phyloP scores from a whole-genome alignment of 108 stramenopile genomes.

The Fragilariopsis cylindrus region DNA sequence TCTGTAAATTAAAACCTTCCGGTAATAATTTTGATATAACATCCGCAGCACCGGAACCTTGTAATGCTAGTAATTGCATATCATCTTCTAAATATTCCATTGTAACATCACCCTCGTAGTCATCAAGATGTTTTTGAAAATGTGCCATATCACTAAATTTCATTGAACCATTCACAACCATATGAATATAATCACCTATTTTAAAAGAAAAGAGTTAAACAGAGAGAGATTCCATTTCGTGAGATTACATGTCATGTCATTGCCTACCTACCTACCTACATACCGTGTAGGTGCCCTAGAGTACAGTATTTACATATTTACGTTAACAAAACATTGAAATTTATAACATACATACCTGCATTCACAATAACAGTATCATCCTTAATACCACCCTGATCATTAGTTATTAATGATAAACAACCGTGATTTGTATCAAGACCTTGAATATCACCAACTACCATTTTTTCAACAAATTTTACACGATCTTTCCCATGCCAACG shows the following conservation, averaged over 20 bases:
- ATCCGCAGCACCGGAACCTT: slow-evolving; percentile 92
- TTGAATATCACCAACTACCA: slow-evolving; percentile 93
- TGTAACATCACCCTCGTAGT: slow-evolving; percentile 78
- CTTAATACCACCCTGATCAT: slow-evolving; percentile 92
- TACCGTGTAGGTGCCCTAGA: too few relatives aligned
- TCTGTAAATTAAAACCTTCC: slow-evolving; percentile 71
- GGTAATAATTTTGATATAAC: slow-evolving; percentile 84
- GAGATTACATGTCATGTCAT: too few relatives aligned
- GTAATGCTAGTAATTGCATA: slow-evolving; percentile 93
- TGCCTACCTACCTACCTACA: too few relatives aligned
- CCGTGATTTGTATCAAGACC: slow-evolving; percentile 72
- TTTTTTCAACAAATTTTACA: slow-evolving; percentile 81
- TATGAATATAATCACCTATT: slow-evolving; percentile 63
- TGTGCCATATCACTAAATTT: slow-evolving; percentile 96
- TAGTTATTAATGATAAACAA: slow-evolving; percentile 88
- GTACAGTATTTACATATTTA: too few relatives aligned
- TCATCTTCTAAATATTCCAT: slow-evolving; percentile 93
- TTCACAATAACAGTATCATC: slow-evolving; percentile 98
- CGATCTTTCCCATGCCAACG: slow-evolving; percentile 95
- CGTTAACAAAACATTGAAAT: neutral
- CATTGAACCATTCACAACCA: slow-evolving; percentile 99
- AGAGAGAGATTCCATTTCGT: too few relatives aligned
- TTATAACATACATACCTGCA: slow-evolving; percentile 57
- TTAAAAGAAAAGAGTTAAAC: too few relatives aligned
- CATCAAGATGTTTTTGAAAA: slow-evolving; percentile 74